Evolutionary conservation across 805 yeast species (phyloP).

Genomic region (Henningerozyma blattae): DNA sequence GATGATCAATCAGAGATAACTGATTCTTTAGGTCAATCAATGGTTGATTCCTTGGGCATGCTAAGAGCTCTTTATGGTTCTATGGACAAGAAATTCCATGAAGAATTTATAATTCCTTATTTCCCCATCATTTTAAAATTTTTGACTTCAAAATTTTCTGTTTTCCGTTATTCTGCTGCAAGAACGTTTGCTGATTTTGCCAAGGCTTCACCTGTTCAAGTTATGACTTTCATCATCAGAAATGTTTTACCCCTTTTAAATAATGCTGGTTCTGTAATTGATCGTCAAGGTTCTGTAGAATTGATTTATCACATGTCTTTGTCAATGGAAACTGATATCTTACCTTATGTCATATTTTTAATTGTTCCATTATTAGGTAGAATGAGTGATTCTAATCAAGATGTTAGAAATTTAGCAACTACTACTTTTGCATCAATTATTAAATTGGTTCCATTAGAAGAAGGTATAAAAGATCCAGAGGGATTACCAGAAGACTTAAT

Average conservation of each 20-base stretch:
- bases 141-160: conserved; percentile 61
- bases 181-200: conserved; percentile 78
- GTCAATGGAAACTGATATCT: conserved; percentile 76
- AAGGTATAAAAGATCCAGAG: conserved; percentile 91
- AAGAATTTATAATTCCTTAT: conserved; percentile 30
- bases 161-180: conserved; percentile 81
- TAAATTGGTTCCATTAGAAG: conserved; percentile 90
- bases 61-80: conserved; percentile 61
- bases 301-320: conserved; percentile 74
- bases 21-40: conserved; percentile 55
- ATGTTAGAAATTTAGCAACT: conserved; percentile 82
- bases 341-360: conserved; percentile 90
- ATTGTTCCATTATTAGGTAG: conserved; percentile 95
- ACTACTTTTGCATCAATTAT: conserved; percentile 94
- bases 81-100: conserved; percentile 36
- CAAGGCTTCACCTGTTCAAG: conserved; percentile 50
- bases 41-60: conserved; percentile 80
- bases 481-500: conserved; percentile 78
- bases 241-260: conserved; percentile 67
- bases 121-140: conserved; percentile 41
- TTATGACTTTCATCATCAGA: conserved; percentile 72
- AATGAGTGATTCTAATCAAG: conserved; percentile 90
- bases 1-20: conserved; percentile 23
- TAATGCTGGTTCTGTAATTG: conserved; percentile 55
- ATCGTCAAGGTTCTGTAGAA: conserved; percentile 91